Evolutionary conservation across 495 filamentous ascomycete species (phyloP).

Genomic region (Penicillium manginii): DNA sequence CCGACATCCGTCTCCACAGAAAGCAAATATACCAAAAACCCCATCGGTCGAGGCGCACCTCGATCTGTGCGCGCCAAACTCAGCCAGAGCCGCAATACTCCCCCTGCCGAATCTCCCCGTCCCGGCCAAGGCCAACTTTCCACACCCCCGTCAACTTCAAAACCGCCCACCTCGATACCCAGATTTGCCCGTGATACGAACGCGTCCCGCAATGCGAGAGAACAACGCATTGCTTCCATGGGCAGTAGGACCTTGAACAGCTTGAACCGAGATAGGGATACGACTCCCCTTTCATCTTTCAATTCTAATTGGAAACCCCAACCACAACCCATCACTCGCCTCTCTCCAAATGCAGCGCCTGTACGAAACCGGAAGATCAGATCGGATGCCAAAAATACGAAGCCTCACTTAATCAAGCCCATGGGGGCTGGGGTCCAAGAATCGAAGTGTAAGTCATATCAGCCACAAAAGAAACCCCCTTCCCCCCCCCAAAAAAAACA

Average conservation of each 20-base stretch:
- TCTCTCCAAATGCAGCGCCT: slow-evolving; percentile 39
- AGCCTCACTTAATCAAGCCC: slow-evolving; percentile 73
- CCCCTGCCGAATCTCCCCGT: slow-evolving; percentile 49
- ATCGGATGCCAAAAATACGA: slow-evolving; percentile 54
- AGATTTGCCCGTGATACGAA: slow-evolving; percentile 93
- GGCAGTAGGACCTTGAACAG: slow-evolving; percentile 28
- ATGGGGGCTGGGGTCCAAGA: slow-evolving; percentile 63
- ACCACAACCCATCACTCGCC: slow-evolving; percentile 66
- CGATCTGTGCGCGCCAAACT: slow-evolving; percentile 64
- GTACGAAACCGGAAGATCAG: slow-evolving; percentile 60
- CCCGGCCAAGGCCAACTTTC: slow-evolving; percentile 49
- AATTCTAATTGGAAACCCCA: slow-evolving; percentile 82
- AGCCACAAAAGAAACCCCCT: no score
- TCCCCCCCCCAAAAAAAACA: no score
- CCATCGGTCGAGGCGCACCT: slow-evolving; percentile 70
- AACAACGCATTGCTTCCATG: slow-evolving; percentile 70
- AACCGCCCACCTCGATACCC: slow-evolving; percentile 61
- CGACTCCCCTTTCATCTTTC: slow-evolving; percentile 63
- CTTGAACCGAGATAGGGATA: slow-evolving; percentile 38
- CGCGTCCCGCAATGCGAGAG: slow-evolving; percentile 85
- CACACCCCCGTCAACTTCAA: slow-evolving; percentile 52
- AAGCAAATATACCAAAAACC: slow-evolving; percentile 79
- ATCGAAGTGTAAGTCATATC: slow-evolving; percentile 62
- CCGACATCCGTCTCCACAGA: slow-evolving; percentile 85
- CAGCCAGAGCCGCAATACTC: slow-evolving; percentile 53